Evolutionary conservation across 345 rosid species (phyloP), one percentile per base, ranked within the genome.

Genomic region (Mangifera indica): DNA sequence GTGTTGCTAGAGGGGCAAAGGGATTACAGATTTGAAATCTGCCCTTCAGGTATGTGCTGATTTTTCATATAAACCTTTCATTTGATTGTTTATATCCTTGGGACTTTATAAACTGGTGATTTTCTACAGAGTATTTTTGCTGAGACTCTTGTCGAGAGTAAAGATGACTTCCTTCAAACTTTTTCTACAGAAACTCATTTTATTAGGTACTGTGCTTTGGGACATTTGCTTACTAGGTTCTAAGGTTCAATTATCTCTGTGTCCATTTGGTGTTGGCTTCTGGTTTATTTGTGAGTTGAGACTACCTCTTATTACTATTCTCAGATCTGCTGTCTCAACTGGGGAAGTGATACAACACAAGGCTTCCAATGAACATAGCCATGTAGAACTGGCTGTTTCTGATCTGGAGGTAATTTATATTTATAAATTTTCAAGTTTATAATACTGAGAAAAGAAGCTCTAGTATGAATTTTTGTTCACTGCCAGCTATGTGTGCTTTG

Each of bases 21-120:
- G 98, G 57, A 80, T 92, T 63, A 92, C 98, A 0, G 97, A 95
- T 68, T 83, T 95, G 73, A 89, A 86, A 77, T 73, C 93, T 73
- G 72, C 93, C 80, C 89, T 95, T 69, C 87, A 92, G 99, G 97
- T 95, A 80, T 72, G 46, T 21, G 5, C 22, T 75, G 55, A 64
- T 48, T 57, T 10, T 51, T 15, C 1, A 66, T 24, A 44, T 66
- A 20, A 55, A 1, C 45, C 25, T 18, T 40, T 55, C 34, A 32
- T 49, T 21, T 67, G n/a, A 11, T 61, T 40, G 26, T 52, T 48
- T 24, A 49, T 70, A 2, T 53, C 48, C 21, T 12, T 22, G 7
- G 71, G 25, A 60, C 10, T 60, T 69, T 76, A 82, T 74, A 48
- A 42, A 53, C 49, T 48, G 49, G 58, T 65, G 24, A 42, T 57